A percentile compares a stretch with the other conserved stretches of the same genome.
These are phyloP conservation scores for Fusarium subtropicale DNA, from an alignment of 2,329 filamentous ascomycete genomes.

Conservation along the genomic window DNA sequence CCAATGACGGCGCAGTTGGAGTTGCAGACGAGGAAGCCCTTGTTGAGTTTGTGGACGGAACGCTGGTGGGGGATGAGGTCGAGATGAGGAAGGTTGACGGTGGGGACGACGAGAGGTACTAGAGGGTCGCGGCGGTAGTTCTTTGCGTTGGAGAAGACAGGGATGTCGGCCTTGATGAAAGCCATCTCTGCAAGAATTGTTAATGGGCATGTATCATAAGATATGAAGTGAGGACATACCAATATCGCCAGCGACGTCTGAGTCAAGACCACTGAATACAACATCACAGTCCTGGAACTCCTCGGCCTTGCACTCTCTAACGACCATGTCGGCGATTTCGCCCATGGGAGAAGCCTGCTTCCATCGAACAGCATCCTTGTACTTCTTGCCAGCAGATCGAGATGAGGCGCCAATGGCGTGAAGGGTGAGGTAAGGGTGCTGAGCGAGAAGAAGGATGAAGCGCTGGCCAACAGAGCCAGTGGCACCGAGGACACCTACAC, in stretches of 20 bases:
- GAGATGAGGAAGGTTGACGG: slow-evolving; percentile 90
- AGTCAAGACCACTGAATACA: slow-evolving; percentile 92
- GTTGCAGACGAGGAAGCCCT: slow-evolving; percentile 96
- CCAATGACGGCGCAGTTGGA: slow-evolving; percentile 98
- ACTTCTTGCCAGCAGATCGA: slow-evolving; percentile 90
- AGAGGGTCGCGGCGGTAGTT: slow-evolving; percentile 93
- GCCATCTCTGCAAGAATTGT: slow-evolving; percentile 74
- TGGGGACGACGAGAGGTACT: slow-evolving; percentile 93
- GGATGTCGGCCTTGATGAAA: slow-evolving; percentile 87
- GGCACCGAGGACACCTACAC: slow-evolving; percentile 80
- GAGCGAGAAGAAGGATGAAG: slow-evolving; percentile 90
- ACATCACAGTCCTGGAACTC: slow-evolving; percentile 92
- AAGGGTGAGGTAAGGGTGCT: slow-evolving; percentile 87
- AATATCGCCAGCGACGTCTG: slow-evolving; percentile 90
- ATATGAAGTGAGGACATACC: slow-evolving; percentile 65
- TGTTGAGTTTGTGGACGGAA: slow-evolving; percentile 75
- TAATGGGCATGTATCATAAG: slow-evolving; percentile 1
- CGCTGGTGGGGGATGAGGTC: slow-evolving; percentile 91
- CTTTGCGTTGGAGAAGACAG: slow-evolving; percentile 97
- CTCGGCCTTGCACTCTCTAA: slow-evolving; percentile 84
- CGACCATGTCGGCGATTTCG: slow-evolving; percentile 80
- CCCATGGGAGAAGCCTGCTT: slow-evolving; percentile 91
- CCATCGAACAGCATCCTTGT: slow-evolving; percentile 94
- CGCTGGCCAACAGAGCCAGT: slow-evolving; percentile 96
- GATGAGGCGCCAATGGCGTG: slow-evolving; percentile 91